Conservation (phyloP, 345 rosid species). For the Syzygium aromaticum region DNA sequence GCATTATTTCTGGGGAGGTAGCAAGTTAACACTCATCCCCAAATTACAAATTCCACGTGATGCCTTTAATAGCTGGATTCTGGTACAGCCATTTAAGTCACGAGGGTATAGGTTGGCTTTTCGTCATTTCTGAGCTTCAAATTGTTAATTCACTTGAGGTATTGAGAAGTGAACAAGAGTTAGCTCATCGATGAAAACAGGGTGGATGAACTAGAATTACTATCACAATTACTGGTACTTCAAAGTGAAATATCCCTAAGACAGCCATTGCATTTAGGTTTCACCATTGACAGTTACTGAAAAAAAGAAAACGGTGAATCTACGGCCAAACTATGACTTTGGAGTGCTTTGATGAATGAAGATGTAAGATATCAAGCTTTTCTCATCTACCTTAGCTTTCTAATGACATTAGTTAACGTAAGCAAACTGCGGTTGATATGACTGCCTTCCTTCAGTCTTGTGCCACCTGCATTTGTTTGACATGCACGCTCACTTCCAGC, state of each 20-base stretch:
- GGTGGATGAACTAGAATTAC: neutral
- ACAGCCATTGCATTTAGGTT: neutral
- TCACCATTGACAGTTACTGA: neutral
- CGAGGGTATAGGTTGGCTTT: neutral
- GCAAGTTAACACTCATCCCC: neutral
- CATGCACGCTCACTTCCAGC: slow-evolving; percentile 96
- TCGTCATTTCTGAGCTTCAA: neutral
- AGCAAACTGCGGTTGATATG: slow-evolving; percentile 92
- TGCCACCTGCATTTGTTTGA: slow-evolving; percentile 80
- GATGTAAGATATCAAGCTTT: neutral
- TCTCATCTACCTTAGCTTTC: slow-evolving; percentile 82
- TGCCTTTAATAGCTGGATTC: neutral
- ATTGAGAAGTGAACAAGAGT: neutral
- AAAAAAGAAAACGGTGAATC: neutral
- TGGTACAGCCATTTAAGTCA: neutral
- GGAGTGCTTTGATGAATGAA: neutral
- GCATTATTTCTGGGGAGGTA: neutral
- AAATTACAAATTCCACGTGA: neutral
- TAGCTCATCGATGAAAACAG: neutral
- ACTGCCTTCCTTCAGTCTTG: slow-evolving; percentile 86
- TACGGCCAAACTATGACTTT: neutral
- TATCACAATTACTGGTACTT: neutral
- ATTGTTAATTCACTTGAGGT: neutral
- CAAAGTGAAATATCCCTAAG: neutral
- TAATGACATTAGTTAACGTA: slow-evolving; percentile 87